Conservation (phyloP, 2,329 filamentous ascomycete species). For the Aspergillus pseudoglaucus region DNA sequence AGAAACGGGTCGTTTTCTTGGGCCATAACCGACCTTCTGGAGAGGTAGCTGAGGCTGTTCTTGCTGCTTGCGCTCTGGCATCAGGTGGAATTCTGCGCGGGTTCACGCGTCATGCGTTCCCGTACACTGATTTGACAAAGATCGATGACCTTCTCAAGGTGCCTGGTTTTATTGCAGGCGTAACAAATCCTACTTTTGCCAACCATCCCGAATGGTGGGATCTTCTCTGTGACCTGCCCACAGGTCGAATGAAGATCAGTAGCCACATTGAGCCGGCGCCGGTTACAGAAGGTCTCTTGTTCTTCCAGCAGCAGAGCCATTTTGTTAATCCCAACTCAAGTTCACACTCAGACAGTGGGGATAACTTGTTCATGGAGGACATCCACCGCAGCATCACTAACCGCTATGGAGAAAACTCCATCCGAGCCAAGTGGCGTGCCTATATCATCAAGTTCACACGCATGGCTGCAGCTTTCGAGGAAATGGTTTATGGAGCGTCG, state of each 20-base stretch:
- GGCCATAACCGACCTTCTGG: constrained; percentile 93
- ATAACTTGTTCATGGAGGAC: constrained; percentile 81
- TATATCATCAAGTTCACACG: constrained; percentile 94
- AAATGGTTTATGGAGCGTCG: constrained; percentile 88
- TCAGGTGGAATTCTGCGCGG: constrained; percentile 88
- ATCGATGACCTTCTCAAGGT: constrained; percentile 94
- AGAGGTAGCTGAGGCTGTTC: constrained; percentile 93
- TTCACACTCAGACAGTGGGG: constrained; percentile 64
- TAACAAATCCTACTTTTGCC: constrained; percentile 94
- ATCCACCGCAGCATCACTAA: constrained; percentile 77
- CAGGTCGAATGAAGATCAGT: constrained; percentile 90
- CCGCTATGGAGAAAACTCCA: constrained; percentile 80
- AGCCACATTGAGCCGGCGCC: constrained; percentile 74
- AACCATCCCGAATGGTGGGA: constrained; percentile 98
- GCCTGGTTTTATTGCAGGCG: constrained; percentile 93
- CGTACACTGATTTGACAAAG: constrained; percentile 96
- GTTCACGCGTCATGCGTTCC: constrained; percentile 93
- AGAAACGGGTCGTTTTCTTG: constrained; percentile 93
- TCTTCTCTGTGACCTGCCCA: constrained; percentile 84
- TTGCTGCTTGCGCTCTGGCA: constrained; percentile 89
- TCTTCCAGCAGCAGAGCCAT: constrained; percentile 69
- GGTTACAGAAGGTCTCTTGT: constrained; percentile 74
- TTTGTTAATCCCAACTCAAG: constrained; percentile 20
- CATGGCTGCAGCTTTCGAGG: constrained; percentile 88
- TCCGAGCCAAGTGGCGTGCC: constrained; percentile 85